Evolutionary conservation across 192 early-diverging fungal genomes (phyloP).

Genomic region (Entomortierella chlamydospora): DNA sequence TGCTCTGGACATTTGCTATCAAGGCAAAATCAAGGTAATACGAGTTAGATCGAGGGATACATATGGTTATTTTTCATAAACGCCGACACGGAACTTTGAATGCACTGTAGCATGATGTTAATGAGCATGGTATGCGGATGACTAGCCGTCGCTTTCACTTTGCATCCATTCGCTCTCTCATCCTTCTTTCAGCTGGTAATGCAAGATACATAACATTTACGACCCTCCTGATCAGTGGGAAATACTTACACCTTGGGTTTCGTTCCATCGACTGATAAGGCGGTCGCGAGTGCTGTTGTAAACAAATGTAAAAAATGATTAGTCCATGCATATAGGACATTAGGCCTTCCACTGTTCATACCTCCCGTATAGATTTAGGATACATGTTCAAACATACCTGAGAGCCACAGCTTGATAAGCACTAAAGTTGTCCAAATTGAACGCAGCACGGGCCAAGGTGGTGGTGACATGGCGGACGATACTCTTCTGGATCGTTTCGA

Average conservation of each 20-base stretch:
- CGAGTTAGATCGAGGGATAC: background rate
- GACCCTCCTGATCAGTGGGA: no score
- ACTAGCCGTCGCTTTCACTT: no score
- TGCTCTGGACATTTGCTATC: conserved; percentile 71
- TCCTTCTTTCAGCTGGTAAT: no score
- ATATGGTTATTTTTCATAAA: no score
- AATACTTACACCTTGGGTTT: conserved; percentile 81
- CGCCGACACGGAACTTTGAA: no score
- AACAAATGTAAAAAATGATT: background rate
- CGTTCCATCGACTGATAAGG: conserved; percentile 94
- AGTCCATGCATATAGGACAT: no score
- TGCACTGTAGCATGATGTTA: no score
- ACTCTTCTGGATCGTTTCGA: conserved; percentile 80
- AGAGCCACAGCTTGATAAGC: conserved; percentile 95
- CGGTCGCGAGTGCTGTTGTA: conserved; percentile 84
- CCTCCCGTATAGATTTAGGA: no score
- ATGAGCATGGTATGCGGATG: no score
- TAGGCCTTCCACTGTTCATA: background rate
- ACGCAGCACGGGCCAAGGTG: conserved; percentile 88
- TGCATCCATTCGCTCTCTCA: no score
- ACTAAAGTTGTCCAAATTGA: conserved; percentile 92
- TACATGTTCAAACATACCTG: conserved; percentile 59
- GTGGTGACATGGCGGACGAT: conserved; percentile 92
- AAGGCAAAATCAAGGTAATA: background rate
- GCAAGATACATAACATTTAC: no score